These are phyloP conservation scores for Colletotrichum sp. DNA, from an alignment of 2,329 filamentous ascomycete species.

Conservation along the genomic window DNA sequence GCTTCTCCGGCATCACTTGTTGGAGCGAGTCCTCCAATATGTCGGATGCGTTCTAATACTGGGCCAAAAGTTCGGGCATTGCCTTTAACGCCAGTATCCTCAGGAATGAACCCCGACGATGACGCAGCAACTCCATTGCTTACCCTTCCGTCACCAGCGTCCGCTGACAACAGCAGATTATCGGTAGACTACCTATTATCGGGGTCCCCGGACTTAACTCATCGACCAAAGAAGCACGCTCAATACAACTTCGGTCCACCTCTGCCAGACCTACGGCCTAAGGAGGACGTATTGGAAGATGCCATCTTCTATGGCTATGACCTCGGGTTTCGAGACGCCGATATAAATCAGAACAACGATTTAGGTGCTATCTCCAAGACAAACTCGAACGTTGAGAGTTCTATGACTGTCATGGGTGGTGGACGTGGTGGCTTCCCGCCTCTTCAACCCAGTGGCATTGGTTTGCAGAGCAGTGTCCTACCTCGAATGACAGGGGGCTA, in stretches of 20 bases:
- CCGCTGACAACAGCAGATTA: conserved; percentile 44
- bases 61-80: conserved; percentile 32
- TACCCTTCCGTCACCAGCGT: conserved; percentile 23
- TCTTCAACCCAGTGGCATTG: background rate
- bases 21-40: conserved; percentile 1
- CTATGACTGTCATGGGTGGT: background rate
- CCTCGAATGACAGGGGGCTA: conserved; percentile 67
- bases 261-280: conserved; percentile 19
- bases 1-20: conserved; percentile 9
- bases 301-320: conserved; percentile 72
- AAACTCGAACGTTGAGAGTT: too few species aligned
- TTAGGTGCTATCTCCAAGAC: conserved; percentile 62
- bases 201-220: conserved; percentile 45
- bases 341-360: conserved; percentile 76
- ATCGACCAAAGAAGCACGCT: conserved; percentile 23
- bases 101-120: conserved; percentile 42
- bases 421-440: background rate
- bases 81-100: conserved; percentile 45
- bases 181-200: conserved; percentile 71
- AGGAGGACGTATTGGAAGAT: conserved; percentile 27
- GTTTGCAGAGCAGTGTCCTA: background rate
- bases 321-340: conserved; percentile 70
- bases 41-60: conserved; percentile 27
- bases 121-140: conserved; percentile 30
- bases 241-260: conserved; percentile 24